Conservation (phyloP, 768 basidiomycete species). For the Tremella yokohamensis region DNA sequence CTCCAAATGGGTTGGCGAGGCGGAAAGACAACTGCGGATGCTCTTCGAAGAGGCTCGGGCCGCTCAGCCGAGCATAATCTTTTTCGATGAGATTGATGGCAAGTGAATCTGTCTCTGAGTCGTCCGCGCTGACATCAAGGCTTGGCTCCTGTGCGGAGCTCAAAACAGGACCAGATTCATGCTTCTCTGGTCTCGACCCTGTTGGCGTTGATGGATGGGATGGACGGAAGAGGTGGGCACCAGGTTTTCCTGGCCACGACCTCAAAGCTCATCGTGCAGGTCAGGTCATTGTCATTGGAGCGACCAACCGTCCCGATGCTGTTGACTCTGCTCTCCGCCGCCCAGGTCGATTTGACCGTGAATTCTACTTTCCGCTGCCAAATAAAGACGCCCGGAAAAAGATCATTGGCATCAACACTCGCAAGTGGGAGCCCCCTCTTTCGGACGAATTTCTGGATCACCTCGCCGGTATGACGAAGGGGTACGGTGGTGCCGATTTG, state of each 20-base stretch:
- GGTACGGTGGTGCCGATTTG: constrained; percentile 95
- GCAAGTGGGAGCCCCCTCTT: constrained; percentile 80
- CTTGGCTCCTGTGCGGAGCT: constrained; percentile 94
- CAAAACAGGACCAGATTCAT: constrained; percentile 98
- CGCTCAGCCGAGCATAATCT: constrained; percentile 93
- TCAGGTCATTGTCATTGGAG: constrained; percentile 95
- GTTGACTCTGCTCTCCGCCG: constrained; percentile 91
- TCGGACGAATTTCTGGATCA: constrained; percentile 60
- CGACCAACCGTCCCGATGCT: constrained; percentile 96
- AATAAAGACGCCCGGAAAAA: constrained; percentile 76
- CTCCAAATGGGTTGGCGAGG: constrained; percentile 99
- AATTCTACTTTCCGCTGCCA: constrained; percentile 95
- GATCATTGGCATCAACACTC: constrained; percentile 86
- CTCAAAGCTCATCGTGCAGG: constrained; percentile 48
- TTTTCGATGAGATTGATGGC: constrained; percentile 99
- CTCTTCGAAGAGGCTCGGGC: constrained; percentile 93
- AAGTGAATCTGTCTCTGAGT: constrained; percentile 11
- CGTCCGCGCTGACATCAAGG: constrained; percentile 36
- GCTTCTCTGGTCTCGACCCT: constrained; percentile 95
- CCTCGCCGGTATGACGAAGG: constrained; percentile 85
- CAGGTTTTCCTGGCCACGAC: neutral
- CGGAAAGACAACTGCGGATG: constrained; percentile 88
- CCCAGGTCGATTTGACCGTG: constrained; percentile 92
- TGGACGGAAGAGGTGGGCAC: constrained; percentile 77
- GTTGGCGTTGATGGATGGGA: constrained; percentile 96